phyloP scores from a whole-genome alignment of 805 yeast species.

The Kodamaea hsintzibuensis region DNA sequence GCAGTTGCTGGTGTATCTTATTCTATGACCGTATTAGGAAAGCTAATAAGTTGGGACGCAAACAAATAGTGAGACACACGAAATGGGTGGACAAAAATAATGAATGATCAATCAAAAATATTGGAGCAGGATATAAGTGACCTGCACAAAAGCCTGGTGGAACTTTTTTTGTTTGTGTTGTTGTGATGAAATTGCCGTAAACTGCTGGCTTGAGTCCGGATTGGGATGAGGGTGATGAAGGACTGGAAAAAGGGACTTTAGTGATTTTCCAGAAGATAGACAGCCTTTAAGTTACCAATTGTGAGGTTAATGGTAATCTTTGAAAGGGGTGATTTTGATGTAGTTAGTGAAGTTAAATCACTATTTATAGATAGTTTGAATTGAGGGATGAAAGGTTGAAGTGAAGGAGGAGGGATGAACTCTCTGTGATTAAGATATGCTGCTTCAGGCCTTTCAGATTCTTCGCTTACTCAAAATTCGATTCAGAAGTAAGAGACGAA shows the following conservation, averaged over 20 bases:
- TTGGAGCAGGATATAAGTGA: background rate
- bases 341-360: background rate
- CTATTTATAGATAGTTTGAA: no score
- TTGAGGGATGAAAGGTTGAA: no score
- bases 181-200: conserved; percentile 5
- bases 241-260: background rate
- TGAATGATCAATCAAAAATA: conserved; percentile 8
- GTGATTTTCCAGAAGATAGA: no score
- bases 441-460: no score
- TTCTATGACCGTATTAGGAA: background rate
- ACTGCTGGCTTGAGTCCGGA: conserved; percentile 11
- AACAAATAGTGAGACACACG: conserved; percentile 5
- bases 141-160: conserved; percentile 4
- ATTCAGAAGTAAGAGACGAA: background rate
- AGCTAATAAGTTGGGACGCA: conserved; percentile 2
- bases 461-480: background rate
- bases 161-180: conserved; percentile 4
- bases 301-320: background rate
- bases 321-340: no score
- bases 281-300: background rate
- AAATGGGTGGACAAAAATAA: conserved; percentile 3
- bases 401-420: no score
- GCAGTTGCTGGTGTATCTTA: conserved; percentile 1
- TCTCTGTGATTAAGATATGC: no score
- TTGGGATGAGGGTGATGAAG: conserved; percentile 1